Percentiles rank a stretch among this genome's conserved stretches.
Conservation (phyloP, 2,329 filamentous ascomycete species). For the Fusarium heterosporum region DNA sequence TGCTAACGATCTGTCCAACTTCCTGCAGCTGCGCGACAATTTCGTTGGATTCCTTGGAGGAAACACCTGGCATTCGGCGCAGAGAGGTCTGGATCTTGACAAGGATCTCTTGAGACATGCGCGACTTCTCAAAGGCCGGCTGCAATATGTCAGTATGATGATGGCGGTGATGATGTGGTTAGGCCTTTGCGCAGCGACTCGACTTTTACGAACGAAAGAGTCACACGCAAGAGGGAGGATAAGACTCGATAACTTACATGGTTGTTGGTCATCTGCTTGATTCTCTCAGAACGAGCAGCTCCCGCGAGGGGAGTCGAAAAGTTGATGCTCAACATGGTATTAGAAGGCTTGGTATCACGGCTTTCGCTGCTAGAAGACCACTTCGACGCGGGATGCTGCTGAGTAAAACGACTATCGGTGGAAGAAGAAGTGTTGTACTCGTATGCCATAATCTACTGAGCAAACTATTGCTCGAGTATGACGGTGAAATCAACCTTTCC, state of each 20-base stretch:
- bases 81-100: slow-evolving; percentile 54
- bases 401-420: slow-evolving; percentile 17
- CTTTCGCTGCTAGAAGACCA: slow-evolving; percentile 38
- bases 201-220: background rate
- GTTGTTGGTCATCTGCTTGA: slow-evolving; percentile 55
- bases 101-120: slow-evolving; percentile 52
- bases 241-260: slow-evolving; percentile 50
- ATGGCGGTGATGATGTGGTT: background rate
- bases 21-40: slow-evolving; percentile 53
- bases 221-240: background rate
- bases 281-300: slow-evolving; percentile 51
- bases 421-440: slow-evolving; percentile 15
- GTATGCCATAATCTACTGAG: slow-evolving; percentile 27
- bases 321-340: slow-evolving; percentile 54
- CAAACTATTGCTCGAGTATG: background rate
- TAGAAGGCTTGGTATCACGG: slow-evolving; percentile 24
- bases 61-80: slow-evolving; percentile 56
- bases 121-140: slow-evolving; percentile 53
- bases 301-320: slow-evolving; percentile 56
- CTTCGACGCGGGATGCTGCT: slow-evolving; percentile 23
- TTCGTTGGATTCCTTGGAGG: slow-evolving; percentile 51
- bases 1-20: slow-evolving; percentile 53
- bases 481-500: background rate
- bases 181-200: background rate
- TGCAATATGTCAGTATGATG: slow-evolving; percentile 24